A percentile compares a stretch with the other conserved stretches of the same genome.
Conservation (phyloP, 2,329 filamentous ascomycete species). For the Aspergillus novofumigatus region DNA sequence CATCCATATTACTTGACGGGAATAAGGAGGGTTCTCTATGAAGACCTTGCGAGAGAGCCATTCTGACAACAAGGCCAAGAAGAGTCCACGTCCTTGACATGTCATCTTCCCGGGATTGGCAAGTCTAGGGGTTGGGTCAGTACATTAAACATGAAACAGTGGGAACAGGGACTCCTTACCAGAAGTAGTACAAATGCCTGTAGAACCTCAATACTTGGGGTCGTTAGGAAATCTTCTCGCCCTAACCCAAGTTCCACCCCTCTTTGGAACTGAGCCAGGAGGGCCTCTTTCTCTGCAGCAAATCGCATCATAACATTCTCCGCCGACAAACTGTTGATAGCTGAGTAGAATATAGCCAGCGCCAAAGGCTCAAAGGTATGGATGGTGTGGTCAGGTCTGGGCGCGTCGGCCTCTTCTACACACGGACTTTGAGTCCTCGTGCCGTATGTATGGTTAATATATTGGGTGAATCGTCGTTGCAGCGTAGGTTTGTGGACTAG, state of each 20-base stretch:
- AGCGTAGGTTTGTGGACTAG: constrained; percentile 4
- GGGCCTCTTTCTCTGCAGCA: neutral
- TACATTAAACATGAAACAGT: too few relatives aligned
- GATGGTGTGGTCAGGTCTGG: neutral
- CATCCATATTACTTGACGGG: constrained; percentile 9
- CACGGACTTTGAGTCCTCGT: neutral
- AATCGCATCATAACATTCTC: neutral
- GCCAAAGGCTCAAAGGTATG: constrained; percentile 4
- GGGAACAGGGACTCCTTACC: neutral
- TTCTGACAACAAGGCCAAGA: constrained; percentile 7
- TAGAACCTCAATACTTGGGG: constrained; percentile 3
- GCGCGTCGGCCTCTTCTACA: neutral
- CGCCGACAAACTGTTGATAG: constrained; percentile 1
- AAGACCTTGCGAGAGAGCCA: constrained; percentile 11
- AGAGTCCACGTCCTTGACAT: constrained; percentile 10
- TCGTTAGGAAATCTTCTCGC: constrained; percentile 1
- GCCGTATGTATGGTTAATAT: constrained; percentile 1
- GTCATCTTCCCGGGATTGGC: constrained; percentile 11
- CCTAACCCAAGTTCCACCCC: constrained; percentile 4
- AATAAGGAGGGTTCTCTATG: constrained; percentile 11
- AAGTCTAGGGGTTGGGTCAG: neutral
- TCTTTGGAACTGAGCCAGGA: constrained; percentile 1
- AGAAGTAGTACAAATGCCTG: constrained; percentile 4
- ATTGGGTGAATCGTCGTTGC: neutral
- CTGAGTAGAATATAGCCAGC: constrained; percentile 3